Base-by-base conservation (phyloP, 2,329 filamentous ascomycete genomes). In the Sphaerulina vaccinii region DNA sequence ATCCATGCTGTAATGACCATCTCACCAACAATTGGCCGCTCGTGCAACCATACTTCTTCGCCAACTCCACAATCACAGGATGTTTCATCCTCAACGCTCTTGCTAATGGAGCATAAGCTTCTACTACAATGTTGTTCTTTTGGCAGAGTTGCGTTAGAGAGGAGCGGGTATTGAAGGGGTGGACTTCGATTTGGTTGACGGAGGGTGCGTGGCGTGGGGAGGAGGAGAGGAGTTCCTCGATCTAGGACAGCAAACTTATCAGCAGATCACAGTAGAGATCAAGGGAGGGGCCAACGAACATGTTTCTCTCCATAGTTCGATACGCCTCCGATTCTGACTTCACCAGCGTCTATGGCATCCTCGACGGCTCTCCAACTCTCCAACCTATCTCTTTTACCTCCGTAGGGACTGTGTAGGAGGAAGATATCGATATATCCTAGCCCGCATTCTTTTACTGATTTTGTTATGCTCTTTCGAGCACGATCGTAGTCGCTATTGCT, bases 141-240 rank as follows among this genome's bases (percentile, higher is more conserved):
- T 81, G 76, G 64, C 88, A 88, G 60, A 82, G 84, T 10, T 79
- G 75, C 0, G 82, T 79, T 56, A 93, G 90, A 32, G 78, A 76
- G 0, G 75, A 76, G 46, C 85, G 81, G 1, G 86, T 90, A 67
- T 91, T 89, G 79, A 92, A 93, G 0, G 87, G 88, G 56, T 92
- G 87, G 1, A 91, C 79, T 68, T 92, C 86, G 62, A 91, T 85
- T 71, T 93, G 88, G 63, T 92, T 92, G 44, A 92, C 81, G 1
- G 83, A 80, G 0, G 88, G 88, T 8, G 74, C 68, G 39, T 87
- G 78, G 0, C 77, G 75, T 0, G 86, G 84, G 9, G 80, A 80
- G 0, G 78, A 79, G 2, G 77, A 75, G 63, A 89, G 78, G 42
- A 90, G 73, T 65, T 90, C 86, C 57, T 87, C 79, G 44, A 90